These are phyloP conservation scores for Spiromastix sp. DNA, from an alignment of 2,329 filamentous ascomycete genomes.

Conservation along the genomic window DNA sequence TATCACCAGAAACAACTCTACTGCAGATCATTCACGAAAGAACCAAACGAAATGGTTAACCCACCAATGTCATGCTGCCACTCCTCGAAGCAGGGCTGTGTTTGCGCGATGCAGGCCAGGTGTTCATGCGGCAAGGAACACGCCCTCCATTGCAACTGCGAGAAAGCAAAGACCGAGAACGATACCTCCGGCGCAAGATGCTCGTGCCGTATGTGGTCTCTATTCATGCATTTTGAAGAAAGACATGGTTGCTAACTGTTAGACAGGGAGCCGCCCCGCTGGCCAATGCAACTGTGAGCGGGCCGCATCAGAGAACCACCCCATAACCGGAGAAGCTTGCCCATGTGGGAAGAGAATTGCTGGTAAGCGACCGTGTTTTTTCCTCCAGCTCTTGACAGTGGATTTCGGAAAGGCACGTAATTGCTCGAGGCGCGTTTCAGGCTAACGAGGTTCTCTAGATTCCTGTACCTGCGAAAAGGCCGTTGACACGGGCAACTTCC, in stretches of 20 bases:
- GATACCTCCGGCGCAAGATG: conserved; percentile 60
- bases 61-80: conserved; percentile 48
- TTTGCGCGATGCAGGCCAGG: conserved; percentile 48
- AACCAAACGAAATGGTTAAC: conserved; percentile 33
- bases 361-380: too few species aligned
- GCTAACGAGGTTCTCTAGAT: too few species aligned
- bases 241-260: neutral
- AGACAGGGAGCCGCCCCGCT: conserved; percentile 56
- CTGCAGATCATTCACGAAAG: too few species aligned
- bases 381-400: too few species aligned
- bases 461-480: conserved; percentile 79
- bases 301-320: conserved; percentile 58
- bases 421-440: too few species aligned
- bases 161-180: conserved; percentile 69
- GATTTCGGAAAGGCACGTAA: too few species aligned
- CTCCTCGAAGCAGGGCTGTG: conserved; percentile 44
- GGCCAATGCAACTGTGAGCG: conserved; percentile 75
- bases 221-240: neutral
- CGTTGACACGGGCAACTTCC: conserved; percentile 49
- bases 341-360: conserved; percentile 65
- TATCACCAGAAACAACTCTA: too few species aligned
- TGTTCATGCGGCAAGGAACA: conserved; percentile 87
- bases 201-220: conserved; percentile 57
- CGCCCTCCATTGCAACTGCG: conserved; percentile 78
- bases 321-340: conserved; percentile 52